These are phyloP conservation scores for Combretum micranthum DNA, from an alignment of 345 rosid species.

Conservation along the genomic window DNA sequence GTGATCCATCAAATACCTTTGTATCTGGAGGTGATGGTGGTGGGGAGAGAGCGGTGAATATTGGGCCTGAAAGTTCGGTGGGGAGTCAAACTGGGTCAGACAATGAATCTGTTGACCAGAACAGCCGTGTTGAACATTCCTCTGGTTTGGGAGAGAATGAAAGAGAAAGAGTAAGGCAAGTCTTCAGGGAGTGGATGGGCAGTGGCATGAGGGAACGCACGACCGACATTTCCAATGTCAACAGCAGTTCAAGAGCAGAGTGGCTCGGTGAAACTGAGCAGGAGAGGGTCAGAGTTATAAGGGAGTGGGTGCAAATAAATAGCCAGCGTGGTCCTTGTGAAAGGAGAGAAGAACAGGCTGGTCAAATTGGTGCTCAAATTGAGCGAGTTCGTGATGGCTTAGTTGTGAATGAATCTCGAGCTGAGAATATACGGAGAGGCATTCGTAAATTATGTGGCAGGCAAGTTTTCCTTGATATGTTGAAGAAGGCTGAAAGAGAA, in stretches of 20 bases:
- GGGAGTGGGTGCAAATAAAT: conserved; percentile 84
- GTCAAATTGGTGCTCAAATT: conserved; percentile 52
- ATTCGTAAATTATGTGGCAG: conserved; percentile 81
- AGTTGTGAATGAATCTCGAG: conserved; percentile 31
- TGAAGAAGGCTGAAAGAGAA: conserved; percentile 75
- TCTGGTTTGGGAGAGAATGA: conserved; percentile 68
- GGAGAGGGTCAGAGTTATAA: conserved; percentile 80
- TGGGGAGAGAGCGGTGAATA: conserved; percentile 37
- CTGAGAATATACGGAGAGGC: conserved; percentile 56
- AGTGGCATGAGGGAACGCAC: conserved; percentile 45
- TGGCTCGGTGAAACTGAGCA: conserved; percentile 94
- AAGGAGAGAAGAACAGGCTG: conserved; percentile 45
- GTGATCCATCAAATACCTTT: conserved; percentile 28
- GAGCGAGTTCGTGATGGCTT: conserved; percentile 70
- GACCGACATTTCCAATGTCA: conserved; percentile 35
- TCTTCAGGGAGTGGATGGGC: conserved; percentile 81
- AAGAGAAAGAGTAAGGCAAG: conserved; percentile 84
- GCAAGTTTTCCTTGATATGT: conserved; percentile 81
- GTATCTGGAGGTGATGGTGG: conserved; percentile 28
- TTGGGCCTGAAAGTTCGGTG: conserved; percentile 48
- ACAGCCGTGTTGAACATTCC: conserved; percentile 28
- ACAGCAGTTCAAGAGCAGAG: conserved; percentile 45
- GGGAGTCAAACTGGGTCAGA: conserved; percentile 42
- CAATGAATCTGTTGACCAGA: conserved; percentile 40
- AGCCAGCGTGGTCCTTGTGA: conserved; percentile 55